Conservation (phyloP, 2,329 filamentous ascomycete species). For the Pseudocercospora pini-densiflorae region DNA sequence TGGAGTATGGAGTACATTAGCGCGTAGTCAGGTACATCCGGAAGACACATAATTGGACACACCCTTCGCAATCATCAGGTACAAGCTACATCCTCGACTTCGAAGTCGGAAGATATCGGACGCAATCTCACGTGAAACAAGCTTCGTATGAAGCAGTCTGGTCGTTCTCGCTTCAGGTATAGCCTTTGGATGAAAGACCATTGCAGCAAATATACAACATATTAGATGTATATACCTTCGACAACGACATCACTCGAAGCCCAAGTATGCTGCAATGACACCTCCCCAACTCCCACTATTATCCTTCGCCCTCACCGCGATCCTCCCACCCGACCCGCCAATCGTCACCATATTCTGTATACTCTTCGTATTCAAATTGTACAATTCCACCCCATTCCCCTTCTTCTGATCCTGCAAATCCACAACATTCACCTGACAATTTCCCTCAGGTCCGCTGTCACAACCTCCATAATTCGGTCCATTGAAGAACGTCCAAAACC, state of each 20-base stretch:
- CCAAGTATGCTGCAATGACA: conserved; percentile 31
- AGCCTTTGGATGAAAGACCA: too few relatives aligned
- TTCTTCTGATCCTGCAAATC: conserved; percentile 21
- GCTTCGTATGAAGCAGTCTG: not conserved
- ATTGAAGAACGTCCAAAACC: conserved; percentile 48
- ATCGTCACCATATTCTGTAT: conserved; percentile 32
- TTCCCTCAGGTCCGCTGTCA: conserved; percentile 36
- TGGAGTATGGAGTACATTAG: conserved; percentile 5
- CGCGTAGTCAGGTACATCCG: not conserved
- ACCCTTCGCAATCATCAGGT: not conserved
- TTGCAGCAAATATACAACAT: not conserved
- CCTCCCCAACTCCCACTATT: conserved; percentile 33
- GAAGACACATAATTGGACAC: not conserved
- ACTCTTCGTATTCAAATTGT: conserved; percentile 32
- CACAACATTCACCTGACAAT: conserved; percentile 45
- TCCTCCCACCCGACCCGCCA: conserved; percentile 20
- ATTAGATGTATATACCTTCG: not conserved
- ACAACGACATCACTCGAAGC: conserved; percentile 15
- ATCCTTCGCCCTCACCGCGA: conserved; percentile 22
- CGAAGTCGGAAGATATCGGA: not conserved
- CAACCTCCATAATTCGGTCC: conserved; percentile 31
- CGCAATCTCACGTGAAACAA: conserved; percentile 1
- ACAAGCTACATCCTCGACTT: conserved; percentile 1
- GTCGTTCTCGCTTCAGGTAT: not conserved
- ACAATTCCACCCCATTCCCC: conserved; percentile 25